Conservation (phyloP, 495 filamentous ascomycete genomes). For the Penicillium angulare region DNA sequence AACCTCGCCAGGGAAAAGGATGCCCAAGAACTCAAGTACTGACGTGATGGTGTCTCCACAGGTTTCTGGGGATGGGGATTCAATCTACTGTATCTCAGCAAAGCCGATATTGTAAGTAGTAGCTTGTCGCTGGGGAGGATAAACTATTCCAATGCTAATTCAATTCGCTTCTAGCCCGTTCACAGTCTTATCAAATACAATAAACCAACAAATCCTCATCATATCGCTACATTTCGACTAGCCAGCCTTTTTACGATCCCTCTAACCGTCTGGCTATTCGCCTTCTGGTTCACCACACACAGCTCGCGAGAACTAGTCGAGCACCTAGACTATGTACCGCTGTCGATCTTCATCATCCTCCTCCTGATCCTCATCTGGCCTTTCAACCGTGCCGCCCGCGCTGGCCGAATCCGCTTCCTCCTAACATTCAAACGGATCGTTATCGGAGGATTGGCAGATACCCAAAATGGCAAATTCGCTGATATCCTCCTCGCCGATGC, state of each 20-base stretch:
- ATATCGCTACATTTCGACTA: constrained; percentile 78
- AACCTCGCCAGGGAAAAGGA: no score
- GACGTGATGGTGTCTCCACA: no score
- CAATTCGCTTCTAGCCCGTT: constrained; percentile 58
- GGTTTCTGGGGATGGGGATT: constrained; percentile 89
- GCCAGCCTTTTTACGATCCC: constrained; percentile 71
- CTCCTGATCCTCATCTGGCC: constrained; percentile 69
- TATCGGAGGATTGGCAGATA: constrained; percentile 76
- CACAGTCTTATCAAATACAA: constrained; percentile 77
- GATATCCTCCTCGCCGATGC: constrained; percentile 95
- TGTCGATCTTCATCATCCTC: constrained; percentile 71
- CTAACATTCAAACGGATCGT: constrained; percentile 67
- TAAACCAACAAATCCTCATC: constrained; percentile 62
- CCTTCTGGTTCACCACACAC: constrained; percentile 81
- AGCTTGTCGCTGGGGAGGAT: constrained; percentile 6
- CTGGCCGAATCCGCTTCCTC: constrained; percentile 75
- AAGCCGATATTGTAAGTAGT: constrained; percentile 64
- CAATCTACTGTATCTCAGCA: constrained; percentile 78
- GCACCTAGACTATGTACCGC: constrained; percentile 75
- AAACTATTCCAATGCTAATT: neutral
- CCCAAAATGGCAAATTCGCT: constrained; percentile 84
- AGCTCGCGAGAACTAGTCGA: constrained; percentile 65
- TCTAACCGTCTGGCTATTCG: constrained; percentile 63
- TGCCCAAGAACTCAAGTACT: no score
- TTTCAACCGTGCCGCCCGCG: constrained; percentile 63